phyloP scores from a whole-genome alignment of 2,329 filamentous ascomycete species.

The Fusarium piperis region DNA sequence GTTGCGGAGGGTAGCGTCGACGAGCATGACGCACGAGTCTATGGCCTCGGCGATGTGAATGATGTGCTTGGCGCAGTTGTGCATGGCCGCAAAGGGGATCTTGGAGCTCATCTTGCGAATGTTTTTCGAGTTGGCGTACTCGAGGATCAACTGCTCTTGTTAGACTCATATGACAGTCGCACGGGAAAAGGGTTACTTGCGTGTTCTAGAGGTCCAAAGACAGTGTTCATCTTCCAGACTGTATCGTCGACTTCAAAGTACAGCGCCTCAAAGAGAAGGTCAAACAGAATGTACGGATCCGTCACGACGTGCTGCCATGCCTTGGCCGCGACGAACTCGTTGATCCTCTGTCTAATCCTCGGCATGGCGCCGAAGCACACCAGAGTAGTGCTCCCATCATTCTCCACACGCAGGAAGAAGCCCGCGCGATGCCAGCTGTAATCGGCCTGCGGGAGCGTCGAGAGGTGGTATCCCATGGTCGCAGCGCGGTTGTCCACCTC shows the following conservation, averaged over 20 bases:
- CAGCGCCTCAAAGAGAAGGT: slow-evolving; percentile 42
- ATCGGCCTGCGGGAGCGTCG: slow-evolving; percentile 41
- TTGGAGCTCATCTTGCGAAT: slow-evolving; percentile 40
- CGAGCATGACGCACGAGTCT: slow-evolving; percentile 40
- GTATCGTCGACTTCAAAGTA: slow-evolving; percentile 43
- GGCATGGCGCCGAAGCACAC: slow-evolving; percentile 42
- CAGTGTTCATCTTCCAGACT: slow-evolving; percentile 44
- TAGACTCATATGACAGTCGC: not conserved
- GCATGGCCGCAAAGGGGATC: slow-evolving; percentile 42
- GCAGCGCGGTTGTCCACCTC: slow-evolving; percentile 41
- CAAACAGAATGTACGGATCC: slow-evolving; percentile 44
- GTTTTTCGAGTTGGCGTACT: slow-evolving; percentile 37
- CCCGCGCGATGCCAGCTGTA: slow-evolving; percentile 42
- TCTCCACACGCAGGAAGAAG: slow-evolving; percentile 41
- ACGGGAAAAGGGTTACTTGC: slow-evolving; percentile 11
- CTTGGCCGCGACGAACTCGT: slow-evolving; percentile 35
- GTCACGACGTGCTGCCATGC: slow-evolving; percentile 37
- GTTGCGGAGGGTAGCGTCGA: slow-evolving; percentile 31
- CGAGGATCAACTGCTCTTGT: slow-evolving; percentile 38
- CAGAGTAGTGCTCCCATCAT: slow-evolving; percentile 29
- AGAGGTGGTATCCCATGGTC: slow-evolving; percentile 36
- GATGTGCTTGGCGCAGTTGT: slow-evolving; percentile 46
- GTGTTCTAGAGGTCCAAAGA: slow-evolving; percentile 44
- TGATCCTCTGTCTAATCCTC: slow-evolving; percentile 34
- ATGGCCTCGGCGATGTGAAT: slow-evolving; percentile 44